phyloP scores from a whole-genome alignment of 1,284 basidiomycete genomes.

The Puccinia hordei region DNA sequence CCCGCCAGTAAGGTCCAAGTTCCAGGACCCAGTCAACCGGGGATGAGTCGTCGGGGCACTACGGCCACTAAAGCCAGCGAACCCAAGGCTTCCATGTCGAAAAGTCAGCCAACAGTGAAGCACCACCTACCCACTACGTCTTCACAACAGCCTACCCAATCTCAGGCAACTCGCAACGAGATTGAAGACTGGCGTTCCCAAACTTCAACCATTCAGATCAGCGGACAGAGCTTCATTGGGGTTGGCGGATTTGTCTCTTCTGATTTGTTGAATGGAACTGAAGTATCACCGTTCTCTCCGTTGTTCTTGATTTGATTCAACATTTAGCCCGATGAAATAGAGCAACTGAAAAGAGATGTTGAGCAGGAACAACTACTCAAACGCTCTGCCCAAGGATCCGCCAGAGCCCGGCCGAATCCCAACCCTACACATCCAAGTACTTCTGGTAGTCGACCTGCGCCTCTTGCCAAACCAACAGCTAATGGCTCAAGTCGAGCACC shows the following conservation, averaged over 20 bases:
- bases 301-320: neutral
- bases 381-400: neutral
- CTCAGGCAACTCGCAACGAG: conserved; percentile 11
- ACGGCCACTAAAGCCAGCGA: conserved; percentile 4
- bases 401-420: conserved; percentile 8
- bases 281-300: neutral
- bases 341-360: conserved; percentile 29
- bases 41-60: conserved; percentile 28
- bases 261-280: neutral
- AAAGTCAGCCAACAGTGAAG: conserved; percentile 42
- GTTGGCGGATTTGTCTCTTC: conserved; percentile 3
- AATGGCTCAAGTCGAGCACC: neutral
- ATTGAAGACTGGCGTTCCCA: conserved; percentile 50
- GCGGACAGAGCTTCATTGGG: conserved; percentile 44
- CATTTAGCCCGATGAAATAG: conserved; percentile 39
- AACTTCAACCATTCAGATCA: conserved; percentile 30
- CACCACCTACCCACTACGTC: neutral
- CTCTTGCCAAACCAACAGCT: neutral
- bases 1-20: neutral
- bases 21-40: conserved; percentile 8
- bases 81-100: conserved; percentile 18
- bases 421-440: neutral
- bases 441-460: neutral
- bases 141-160: conserved; percentile 25
- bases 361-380: conserved; percentile 38